A percentile compares a stretch with the other conserved stretches of the same genome.
Evolutionary conservation across 805 yeast species (phyloP).

Genomic region (Spathaspora passalidarum): DNA sequence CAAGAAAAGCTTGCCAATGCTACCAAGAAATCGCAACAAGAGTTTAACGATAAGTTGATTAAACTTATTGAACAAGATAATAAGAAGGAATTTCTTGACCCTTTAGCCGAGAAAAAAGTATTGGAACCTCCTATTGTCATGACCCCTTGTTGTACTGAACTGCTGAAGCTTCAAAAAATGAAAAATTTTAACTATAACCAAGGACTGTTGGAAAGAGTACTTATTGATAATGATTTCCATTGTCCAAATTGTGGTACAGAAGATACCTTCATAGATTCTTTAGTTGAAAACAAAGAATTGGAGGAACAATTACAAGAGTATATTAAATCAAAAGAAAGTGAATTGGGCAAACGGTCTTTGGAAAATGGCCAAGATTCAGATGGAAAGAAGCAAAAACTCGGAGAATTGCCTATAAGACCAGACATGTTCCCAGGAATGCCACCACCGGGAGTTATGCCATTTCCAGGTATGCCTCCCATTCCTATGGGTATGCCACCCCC

Average conservation of each 20-base stretch:
- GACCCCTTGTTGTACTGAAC: constrained; percentile 76
- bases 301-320: constrained; percentile 53
- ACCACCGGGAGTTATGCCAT: constrained; percentile 14
- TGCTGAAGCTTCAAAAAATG: constrained; percentile 54
- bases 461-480: constrained; percentile 11
- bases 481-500: constrained; percentile 22
- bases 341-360: constrained; percentile 35
- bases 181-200: constrained; percentile 39
- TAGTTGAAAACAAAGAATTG: constrained; percentile 60
- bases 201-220: constrained; percentile 36
- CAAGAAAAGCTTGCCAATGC: constrained; percentile 64
- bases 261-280: constrained; percentile 73
- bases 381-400: constrained; percentile 24
- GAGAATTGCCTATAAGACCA: not conserved
- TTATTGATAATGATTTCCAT: constrained; percentile 80
- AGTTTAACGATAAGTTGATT: constrained; percentile 43
- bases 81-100: constrained; percentile 56
- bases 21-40: constrained; percentile 46
- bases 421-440: constrained; percentile 7
- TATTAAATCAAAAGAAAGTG: constrained; percentile 31
- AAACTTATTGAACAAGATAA: constrained; percentile 28
- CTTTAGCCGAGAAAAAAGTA: constrained; percentile 52
- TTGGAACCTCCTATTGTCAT: constrained; percentile 65
- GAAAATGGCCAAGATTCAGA: constrained; percentile 20
- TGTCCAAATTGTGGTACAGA: constrained; percentile 83